Evolutionary conservation across 2,329 filamentous ascomycete genomes (phyloP).

Genomic region (Aciculosporium take): DNA sequence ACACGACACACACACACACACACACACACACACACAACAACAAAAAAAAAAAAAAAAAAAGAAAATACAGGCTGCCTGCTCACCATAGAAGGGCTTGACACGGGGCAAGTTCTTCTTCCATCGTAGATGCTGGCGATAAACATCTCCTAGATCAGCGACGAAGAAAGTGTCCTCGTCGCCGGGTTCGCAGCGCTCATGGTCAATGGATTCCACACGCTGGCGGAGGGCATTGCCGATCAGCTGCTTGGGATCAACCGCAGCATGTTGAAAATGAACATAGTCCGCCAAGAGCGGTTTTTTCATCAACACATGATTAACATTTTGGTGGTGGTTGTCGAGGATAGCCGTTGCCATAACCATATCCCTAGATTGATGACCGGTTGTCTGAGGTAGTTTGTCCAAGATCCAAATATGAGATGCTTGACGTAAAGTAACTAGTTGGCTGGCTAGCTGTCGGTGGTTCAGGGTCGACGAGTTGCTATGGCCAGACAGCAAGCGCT

Average conservation of each 20-base stretch:
- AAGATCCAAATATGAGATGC: not conserved
- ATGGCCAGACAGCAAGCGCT: constrained; percentile 2
- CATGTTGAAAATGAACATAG: constrained; percentile 27
- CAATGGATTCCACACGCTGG: constrained; percentile 67
- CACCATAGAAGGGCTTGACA: constrained; percentile 93
- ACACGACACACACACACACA: too few species aligned
- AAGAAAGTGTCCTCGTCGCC: constrained; percentile 98
- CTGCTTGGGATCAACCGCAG: constrained; percentile 46
- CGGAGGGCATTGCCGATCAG: constrained; percentile 79
- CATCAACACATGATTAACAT: constrained; percentile 31
- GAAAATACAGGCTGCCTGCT: constrained; percentile 15
- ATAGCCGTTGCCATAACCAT: constrained; percentile 53
- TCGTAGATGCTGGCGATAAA: constrained; percentile 95
- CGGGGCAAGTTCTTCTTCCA: constrained; percentile 92
- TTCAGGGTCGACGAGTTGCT: constrained; percentile 3
- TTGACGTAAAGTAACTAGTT: not conserved
- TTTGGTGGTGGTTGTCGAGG: constrained; percentile 38
- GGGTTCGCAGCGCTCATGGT: constrained; percentile 75
- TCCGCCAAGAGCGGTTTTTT: constrained; percentile 29
- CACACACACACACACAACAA: too few species aligned
- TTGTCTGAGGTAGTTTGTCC: not conserved
- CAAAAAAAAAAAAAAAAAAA: not conserved
- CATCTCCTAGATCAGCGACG: constrained; percentile 92
- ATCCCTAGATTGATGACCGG: constrained; percentile 24
- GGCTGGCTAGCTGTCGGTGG: not conserved